Evolutionary conservation across 257 asterid species (phyloP).

Genomic region (Solanum bulbocastanum): DNA sequence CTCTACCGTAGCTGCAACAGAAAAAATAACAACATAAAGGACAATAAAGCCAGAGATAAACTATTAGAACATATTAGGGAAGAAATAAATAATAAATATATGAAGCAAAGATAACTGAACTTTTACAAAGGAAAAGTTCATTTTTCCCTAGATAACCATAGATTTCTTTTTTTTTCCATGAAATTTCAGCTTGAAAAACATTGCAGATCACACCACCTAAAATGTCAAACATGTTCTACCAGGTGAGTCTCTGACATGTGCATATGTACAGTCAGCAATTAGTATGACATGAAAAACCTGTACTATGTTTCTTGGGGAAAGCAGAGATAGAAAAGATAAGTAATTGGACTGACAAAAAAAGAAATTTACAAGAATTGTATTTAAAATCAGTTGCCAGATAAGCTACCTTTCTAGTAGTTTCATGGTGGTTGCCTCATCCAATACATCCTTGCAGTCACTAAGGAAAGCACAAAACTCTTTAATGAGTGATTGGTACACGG

Average conservation of each 20-base stretch:
- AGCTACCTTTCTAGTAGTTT: slow-evolving; percentile 81
- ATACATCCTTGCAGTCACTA: slow-evolving; percentile 89
- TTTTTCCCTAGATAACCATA: not conserved
- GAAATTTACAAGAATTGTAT: not conserved
- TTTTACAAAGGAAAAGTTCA: not conserved
- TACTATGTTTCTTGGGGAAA: not conserved
- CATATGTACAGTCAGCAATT: not conserved
- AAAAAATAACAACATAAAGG: not conserved
- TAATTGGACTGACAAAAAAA: not conserved
- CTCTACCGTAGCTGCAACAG: slow-evolving; percentile 82
- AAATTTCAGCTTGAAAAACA: not conserved
- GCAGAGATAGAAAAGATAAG: not conserved
- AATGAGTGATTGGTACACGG: slow-evolving; percentile 68
- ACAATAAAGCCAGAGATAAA: not conserved
- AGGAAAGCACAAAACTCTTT: slow-evolving; percentile 83
- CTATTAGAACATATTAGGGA: not conserved
- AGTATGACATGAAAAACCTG: not conserved
- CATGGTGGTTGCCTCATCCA: slow-evolving; percentile 97
- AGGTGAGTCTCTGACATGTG: not conserved
- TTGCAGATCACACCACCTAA: not conserved
- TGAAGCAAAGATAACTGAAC: not conserved
- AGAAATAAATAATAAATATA: not conserved
- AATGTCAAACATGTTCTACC: not conserved
- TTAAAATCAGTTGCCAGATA: slow-evolving; percentile 1
- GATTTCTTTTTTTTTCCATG: not conserved